Conservation (phyloP, 768 basidiomycete genomes). For the Aureoboletus auriporus region DNA sequence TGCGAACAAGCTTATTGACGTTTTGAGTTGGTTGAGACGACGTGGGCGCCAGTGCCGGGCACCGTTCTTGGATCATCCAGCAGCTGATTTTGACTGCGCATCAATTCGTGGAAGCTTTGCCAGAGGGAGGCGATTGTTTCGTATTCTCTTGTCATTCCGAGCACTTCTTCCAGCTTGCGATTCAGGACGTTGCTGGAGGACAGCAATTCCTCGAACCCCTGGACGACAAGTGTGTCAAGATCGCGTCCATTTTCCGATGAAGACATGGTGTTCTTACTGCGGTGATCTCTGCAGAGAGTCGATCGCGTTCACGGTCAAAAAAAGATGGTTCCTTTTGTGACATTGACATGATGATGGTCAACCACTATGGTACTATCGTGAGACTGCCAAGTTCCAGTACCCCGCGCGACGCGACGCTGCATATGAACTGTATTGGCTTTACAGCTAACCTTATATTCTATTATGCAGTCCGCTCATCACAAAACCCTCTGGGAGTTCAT, state of each 20-base stretch:
- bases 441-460: too few relatives aligned
- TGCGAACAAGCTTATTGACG: constrained; percentile 16
- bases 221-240: neutral
- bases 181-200: constrained; percentile 83
- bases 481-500: constrained; percentile 11
- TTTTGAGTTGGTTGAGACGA: constrained; percentile 37
- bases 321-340: constrained; percentile 47
- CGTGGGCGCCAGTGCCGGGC: constrained; percentile 72
- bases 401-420: too few relatives aligned
- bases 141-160: constrained; percentile 91
- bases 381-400: too few relatives aligned
- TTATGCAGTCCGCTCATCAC: neutral
- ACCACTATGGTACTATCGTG: too few relatives aligned
- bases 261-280: constrained; percentile 42
- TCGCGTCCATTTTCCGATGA: neutral
- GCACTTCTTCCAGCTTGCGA: constrained; percentile 87
- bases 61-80: constrained; percentile 31
- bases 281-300: constrained; percentile 69
- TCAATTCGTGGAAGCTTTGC: constrained; percentile 75
- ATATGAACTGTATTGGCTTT: too few relatives aligned
- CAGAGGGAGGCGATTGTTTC: constrained; percentile 83
- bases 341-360: constrained; percentile 23
- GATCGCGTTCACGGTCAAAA: constrained; percentile 79
- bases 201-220: constrained; percentile 88
- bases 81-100: constrained; percentile 48